Conservation (phyloP, 2,329 filamentous ascomycete genomes). For the Scedosporium apiospermum region DNA sequence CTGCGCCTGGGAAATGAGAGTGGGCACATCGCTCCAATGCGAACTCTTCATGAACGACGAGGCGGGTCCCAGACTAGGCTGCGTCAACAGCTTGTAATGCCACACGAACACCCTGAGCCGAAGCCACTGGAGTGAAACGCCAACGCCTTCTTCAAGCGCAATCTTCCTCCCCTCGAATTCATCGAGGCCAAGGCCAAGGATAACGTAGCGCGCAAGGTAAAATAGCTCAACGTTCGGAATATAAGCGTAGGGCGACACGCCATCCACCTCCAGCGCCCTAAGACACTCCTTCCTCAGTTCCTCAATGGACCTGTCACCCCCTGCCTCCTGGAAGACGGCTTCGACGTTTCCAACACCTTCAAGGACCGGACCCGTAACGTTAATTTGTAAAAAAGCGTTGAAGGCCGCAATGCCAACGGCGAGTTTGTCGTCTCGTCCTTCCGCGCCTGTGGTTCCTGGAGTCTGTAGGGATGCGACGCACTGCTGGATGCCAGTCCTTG, state of each 20-base stretch:
- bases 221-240: slow-evolving; percentile 81
- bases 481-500: neutral
- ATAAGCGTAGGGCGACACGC: slow-evolving; percentile 75
- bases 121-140: slow-evolving; percentile 44
- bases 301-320: slow-evolving; percentile 16
- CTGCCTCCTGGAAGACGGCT: slow-evolving; percentile 18
- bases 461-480: neutral
- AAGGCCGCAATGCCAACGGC: slow-evolving; percentile 60
- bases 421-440: slow-evolving; percentile 17
- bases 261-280: slow-evolving; percentile 66
- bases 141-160: slow-evolving; percentile 18
- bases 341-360: slow-evolving; percentile 16
- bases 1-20: slow-evolving; percentile 41
- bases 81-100: slow-evolving; percentile 51
- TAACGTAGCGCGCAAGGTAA: slow-evolving; percentile 53
- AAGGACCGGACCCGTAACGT: slow-evolving; percentile 81
- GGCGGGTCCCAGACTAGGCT: slow-evolving; percentile 43
- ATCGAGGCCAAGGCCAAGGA: slow-evolving; percentile 20
- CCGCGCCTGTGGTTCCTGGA: neutral
- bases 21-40: slow-evolving; percentile 50
- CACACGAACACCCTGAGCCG: slow-evolving; percentile 64
- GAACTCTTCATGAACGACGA: slow-evolving; percentile 46
- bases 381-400: slow-evolving; percentile 74
- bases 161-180: slow-evolving; percentile 11
- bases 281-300: slow-evolving; percentile 50